Evolutionary conservation across 345 rosid species (phyloP), one percentile per base, ranked within the genome.

Genomic region (Gossypium anomalum): DNA sequence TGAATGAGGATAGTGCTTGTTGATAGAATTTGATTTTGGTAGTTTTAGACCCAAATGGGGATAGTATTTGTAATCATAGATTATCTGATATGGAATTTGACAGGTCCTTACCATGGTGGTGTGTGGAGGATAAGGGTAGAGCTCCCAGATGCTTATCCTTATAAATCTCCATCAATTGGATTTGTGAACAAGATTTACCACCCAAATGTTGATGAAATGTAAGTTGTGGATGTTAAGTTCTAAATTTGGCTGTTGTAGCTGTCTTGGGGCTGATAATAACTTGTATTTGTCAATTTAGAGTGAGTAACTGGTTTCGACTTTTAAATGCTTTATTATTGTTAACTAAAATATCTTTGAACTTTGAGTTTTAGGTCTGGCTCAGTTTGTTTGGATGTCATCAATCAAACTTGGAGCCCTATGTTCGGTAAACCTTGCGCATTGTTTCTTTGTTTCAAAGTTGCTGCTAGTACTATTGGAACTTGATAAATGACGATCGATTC

Each of bases 351-450:
- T 14, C 43, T 23, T 14, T 58, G 64, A 11, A 44, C 65, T 64
- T 11, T 77, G 83, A 73, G 57, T 76, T 85, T 81, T 93, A 95
- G 99, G 89, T 96, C 97, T 3, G 98, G 98, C 66, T 96, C 98
- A 27, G 93, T 96, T 76, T 96, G 97, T 80, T 85, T 93, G 81
- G 99, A 96, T 85, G 98, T 96, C 75, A 89, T 96, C 80, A 96
- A 96, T 78, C 97, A 96, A 71, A 93, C 91, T 25, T 96, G 98
- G 97, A 96, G 98, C 85, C 99, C 98, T 48, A 92, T 93, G 98
- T 93, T 96, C 55, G 99, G 99, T 96, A 92, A 80, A 73, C 71
- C 51, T 75, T 7, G 44, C 29, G 14, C 55, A 51, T 61, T 79
- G 16, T 53, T 38, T 51, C 47, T 27, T 14, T 60, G 2, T 3